phyloP scores from a whole-genome alignment of 2,329 filamentous ascomycete genomes.

The Bertia moriformis region DNA sequence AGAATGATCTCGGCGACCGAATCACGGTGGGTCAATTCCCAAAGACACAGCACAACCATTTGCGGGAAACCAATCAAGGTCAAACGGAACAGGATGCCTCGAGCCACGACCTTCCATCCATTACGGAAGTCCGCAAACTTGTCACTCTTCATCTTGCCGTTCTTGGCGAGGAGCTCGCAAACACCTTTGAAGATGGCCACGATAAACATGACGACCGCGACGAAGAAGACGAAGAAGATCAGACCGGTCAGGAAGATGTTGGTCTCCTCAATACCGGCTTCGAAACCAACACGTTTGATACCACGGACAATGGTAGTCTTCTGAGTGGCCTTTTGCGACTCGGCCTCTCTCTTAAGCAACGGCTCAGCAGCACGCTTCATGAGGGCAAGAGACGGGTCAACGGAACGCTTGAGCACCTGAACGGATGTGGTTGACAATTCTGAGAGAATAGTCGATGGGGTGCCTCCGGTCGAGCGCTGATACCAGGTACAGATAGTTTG shows the following conservation, averaged over 20 bases:
- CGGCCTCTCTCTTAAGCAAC: conserved; percentile 4
- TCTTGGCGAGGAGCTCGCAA: conserved; percentile 48
- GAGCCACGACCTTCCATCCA: conserved; percentile 59
- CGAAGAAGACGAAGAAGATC: conserved; percentile 57
- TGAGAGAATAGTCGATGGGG: conserved; percentile 48
- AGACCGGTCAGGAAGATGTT: conserved; percentile 65
- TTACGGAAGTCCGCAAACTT: conserved; percentile 65
- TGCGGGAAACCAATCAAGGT: conserved; percentile 64
- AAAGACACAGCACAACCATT: conserved; percentile 59
- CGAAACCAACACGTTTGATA: conserved; percentile 58
- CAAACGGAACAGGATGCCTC: conserved; percentile 61
- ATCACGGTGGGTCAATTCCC: conserved; percentile 56
- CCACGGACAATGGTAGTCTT: conserved; percentile 30
- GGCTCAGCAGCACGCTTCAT: conserved; percentile 22
- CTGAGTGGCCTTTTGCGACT: neutral
- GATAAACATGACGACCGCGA: conserved; percentile 45
- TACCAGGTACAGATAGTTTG: conserved; percentile 62
- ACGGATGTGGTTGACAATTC: conserved; percentile 46
- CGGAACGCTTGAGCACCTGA: conserved; percentile 33
- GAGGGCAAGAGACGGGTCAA: conserved; percentile 12
- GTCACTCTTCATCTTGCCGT: conserved; percentile 53
- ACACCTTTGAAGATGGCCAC: conserved; percentile 53
- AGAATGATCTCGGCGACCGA: conserved; percentile 58
- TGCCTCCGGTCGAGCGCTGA: conserved; percentile 59
- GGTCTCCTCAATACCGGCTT: conserved; percentile 50